These are phyloP conservation scores for Wallacemonas rigidus DNA, from an alignment of 208 protist genomes.

Conservation along the genomic window DNA sequence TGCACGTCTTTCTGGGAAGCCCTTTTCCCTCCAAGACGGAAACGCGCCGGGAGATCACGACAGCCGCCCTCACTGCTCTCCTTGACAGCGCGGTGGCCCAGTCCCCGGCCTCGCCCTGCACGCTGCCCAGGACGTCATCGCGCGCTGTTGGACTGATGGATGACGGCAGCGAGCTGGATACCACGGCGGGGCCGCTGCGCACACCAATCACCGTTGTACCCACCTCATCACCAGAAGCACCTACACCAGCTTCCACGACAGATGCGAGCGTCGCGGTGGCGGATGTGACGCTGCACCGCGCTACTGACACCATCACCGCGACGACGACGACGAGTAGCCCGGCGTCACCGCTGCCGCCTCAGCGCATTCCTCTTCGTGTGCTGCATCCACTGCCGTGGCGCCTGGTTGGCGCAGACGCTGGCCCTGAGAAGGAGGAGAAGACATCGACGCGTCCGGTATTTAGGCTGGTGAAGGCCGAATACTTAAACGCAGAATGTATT, in stretches of 20 bases:
- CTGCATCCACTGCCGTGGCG: conserved; percentile 26
- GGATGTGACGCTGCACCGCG: conserved; percentile 5
- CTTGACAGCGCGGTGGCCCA: neutral
- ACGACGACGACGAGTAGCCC: neutral
- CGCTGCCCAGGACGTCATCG: neutral
- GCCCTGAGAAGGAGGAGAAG: neutral
- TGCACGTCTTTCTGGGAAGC: conserved; percentile 7
- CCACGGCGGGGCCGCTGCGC: too few relatives aligned
- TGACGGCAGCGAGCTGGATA: neutral
- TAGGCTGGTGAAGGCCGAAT: conserved; percentile 74
- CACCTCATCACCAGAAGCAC: neutral
- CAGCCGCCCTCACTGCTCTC: conserved; percentile 15
- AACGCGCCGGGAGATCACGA: conserved; percentile 21
- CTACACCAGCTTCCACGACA: too few relatives aligned
- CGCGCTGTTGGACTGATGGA: neutral
- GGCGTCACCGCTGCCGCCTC: neutral
- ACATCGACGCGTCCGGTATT: conserved; percentile 31
- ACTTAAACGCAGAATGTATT: conserved; percentile 34
- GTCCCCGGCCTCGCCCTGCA: neutral
- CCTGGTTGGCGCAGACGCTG: conserved; percentile 19
- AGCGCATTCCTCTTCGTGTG: conserved; percentile 15
- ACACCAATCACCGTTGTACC: neutral
- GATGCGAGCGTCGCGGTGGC: neutral
- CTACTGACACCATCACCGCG: neutral
- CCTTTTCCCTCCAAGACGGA: conserved; percentile 17